Evolutionary conservation across 345 rosid species (phyloP).

Genomic region (Eucalyptus rudis): DNA sequence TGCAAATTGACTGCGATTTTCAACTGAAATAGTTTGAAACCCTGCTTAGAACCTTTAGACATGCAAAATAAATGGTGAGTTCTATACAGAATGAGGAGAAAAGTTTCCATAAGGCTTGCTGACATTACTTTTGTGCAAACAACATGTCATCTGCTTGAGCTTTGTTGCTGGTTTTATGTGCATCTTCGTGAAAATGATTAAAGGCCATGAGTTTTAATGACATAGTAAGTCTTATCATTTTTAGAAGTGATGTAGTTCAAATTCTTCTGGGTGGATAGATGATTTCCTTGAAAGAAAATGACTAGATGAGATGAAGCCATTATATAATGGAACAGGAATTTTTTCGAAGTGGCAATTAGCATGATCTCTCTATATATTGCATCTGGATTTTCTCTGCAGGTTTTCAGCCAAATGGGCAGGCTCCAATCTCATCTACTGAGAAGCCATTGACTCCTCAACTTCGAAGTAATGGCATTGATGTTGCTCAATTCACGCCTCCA

Average conservation of each 20-base stretch:
- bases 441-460: constrained; percentile 33
- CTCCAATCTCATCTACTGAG: constrained; percentile 49
- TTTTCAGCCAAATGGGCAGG: constrained; percentile 55
- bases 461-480: constrained; percentile 25
- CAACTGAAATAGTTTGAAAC: background rate
- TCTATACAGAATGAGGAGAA: background rate
- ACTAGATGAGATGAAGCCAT: background rate
- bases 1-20: background rate
- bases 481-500: constrained; percentile 35
- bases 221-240: background rate
- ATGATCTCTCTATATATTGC: background rate
- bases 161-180: background rate
- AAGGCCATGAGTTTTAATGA: background rate
- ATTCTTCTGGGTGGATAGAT: background rate
- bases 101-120: background rate
- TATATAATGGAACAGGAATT: background rate
- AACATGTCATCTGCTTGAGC: background rate
- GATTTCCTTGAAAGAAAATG: background rate
- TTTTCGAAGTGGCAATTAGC: background rate
- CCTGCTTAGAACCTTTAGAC: background rate
- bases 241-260: background rate
- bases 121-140: background rate
- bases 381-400: constrained; percentile 4
- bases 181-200: background rate
- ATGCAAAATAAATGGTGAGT: background rate